Evolutionary conservation across 2,329 filamentous ascomycete species (phyloP).

Genomic region (Colletotrichum plurivorum): DNA sequence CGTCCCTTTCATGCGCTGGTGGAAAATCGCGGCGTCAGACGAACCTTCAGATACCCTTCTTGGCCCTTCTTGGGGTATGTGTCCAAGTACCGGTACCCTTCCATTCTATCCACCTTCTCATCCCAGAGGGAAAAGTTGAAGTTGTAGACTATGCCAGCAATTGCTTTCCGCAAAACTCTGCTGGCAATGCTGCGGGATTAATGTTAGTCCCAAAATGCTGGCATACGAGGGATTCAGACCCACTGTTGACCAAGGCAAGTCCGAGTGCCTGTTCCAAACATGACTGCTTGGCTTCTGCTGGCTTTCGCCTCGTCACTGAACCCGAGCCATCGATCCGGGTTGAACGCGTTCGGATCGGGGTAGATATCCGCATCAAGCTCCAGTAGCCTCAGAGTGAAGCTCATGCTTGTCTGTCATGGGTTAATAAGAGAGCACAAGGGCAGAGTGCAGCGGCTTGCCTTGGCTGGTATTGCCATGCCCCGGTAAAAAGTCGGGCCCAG

Average conservation of each 20-base stretch:
- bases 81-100: conserved; percentile 32
- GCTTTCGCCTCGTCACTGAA: conserved; percentile 8
- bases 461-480: conserved; percentile 28
- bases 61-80: conserved; percentile 38
- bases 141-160: conserved; percentile 38
- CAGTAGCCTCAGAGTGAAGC: conserved; percentile 39
- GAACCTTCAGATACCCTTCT: conserved; percentile 36
- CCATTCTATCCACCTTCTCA: conserved; percentile 12
- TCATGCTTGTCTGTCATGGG: conserved; percentile 27
- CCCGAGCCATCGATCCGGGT: conserved; percentile 40
- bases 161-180: conserved; percentile 39
- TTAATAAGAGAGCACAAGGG: neutral
- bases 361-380: conserved; percentile 35
- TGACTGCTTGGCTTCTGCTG: conserved; percentile 5
- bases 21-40: conserved; percentile 22
- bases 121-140: conserved; percentile 39
- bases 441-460: conserved; percentile 2
- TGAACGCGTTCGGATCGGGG: conserved; percentile 35
- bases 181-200: conserved; percentile 29
- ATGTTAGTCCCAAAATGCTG: neutral
- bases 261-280: conserved; percentile 40
- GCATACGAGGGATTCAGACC: neutral
- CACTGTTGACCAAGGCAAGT: conserved; percentile 42
- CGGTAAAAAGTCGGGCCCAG: conserved; percentile 14
- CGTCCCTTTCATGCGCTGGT: conserved; percentile 14